Evolutionary conservation across 495 filamentous ascomycete species (phyloP).

Genomic region (Podospora pseudopauciseta): DNA sequence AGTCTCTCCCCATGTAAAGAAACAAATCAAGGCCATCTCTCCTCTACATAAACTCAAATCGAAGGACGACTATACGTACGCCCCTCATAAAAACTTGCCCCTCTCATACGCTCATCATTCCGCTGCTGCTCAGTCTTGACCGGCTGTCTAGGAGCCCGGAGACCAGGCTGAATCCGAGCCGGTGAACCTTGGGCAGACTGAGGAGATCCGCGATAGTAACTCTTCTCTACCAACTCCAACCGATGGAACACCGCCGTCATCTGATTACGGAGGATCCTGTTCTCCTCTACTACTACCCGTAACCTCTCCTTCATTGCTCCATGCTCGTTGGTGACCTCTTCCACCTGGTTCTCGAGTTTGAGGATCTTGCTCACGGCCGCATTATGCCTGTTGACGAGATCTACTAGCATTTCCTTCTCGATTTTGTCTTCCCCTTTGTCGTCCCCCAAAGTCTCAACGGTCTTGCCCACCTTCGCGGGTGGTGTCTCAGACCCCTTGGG

Average conservation of each 20-base stretch:
- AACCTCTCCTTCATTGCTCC: not conserved
- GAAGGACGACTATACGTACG: not conserved
- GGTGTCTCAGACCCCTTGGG: not conserved
- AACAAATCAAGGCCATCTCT: not conserved
- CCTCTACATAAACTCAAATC: not conserved
- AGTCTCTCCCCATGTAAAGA: not conserved
- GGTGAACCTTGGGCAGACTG: not conserved
- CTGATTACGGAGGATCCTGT: not conserved
- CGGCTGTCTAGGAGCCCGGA: not conserved
- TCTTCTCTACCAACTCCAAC: not conserved
- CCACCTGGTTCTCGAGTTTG: too few relatives aligned
- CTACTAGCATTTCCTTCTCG: too few relatives aligned
- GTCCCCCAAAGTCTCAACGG: too few relatives aligned
- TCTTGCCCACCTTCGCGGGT: not conserved
- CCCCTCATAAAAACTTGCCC: not conserved
- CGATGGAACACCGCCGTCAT: not conserved
- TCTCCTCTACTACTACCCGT: not conserved
- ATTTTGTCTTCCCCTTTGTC: too few relatives aligned
- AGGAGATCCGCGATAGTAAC: not conserved
- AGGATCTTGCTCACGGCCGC: too few relatives aligned
- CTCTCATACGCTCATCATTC: not conserved
- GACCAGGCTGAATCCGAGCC: too few relatives aligned
- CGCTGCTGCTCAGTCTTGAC: not conserved
- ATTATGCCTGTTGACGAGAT: too few relatives aligned
- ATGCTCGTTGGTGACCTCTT: not conserved